Evolutionary conservation across 2,329 filamentous ascomycete species (phyloP).

Genomic region (Cladosporium colombiae): DNA sequence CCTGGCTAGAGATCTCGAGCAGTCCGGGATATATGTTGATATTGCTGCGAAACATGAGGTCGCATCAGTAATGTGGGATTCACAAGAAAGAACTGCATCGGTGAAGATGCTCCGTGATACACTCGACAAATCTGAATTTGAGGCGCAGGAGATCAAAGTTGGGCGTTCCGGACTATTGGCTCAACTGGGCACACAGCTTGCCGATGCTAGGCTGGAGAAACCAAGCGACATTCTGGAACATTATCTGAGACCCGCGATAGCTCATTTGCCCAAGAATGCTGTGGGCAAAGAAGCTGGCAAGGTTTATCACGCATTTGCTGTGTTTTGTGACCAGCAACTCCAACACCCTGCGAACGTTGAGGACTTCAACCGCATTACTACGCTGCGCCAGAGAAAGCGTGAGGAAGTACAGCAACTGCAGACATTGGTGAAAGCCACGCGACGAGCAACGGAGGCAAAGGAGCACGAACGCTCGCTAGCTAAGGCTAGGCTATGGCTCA

Average conservation of each 20-base stretch:
- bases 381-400: constrained; percentile 75
- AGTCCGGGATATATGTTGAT: constrained; percentile 74
- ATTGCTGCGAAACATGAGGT: constrained; percentile 77
- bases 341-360: constrained; percentile 82
- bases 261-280: constrained; percentile 69
- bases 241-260: constrained; percentile 82
- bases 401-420: constrained; percentile 77
- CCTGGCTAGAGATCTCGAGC: constrained; percentile 68
- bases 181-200: constrained; percentile 84
- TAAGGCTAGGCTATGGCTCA: constrained; percentile 83
- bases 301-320: constrained; percentile 92
- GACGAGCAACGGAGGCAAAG: constrained; percentile 49
- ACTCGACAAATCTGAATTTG: constrained; percentile 60
- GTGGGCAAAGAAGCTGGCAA: constrained; percentile 75
- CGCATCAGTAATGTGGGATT: constrained; percentile 89
- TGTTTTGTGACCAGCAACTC: constrained; percentile 92
- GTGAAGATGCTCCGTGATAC: constrained; percentile 84
- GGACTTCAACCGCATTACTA: constrained; percentile 78
- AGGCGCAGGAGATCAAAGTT: constrained; percentile 69
- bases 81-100: constrained; percentile 84
- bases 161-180: constrained; percentile 79
- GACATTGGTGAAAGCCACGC: constrained; percentile 54
- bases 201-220: constrained; percentile 85
- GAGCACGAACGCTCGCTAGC: constrained; percentile 60
- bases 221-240: constrained; percentile 85